Percentiles rank a stretch among this genome's conserved stretches.
Evolutionary conservation across 306 rosid species (phyloP).

Genomic region (Vigna angularis): DNA sequence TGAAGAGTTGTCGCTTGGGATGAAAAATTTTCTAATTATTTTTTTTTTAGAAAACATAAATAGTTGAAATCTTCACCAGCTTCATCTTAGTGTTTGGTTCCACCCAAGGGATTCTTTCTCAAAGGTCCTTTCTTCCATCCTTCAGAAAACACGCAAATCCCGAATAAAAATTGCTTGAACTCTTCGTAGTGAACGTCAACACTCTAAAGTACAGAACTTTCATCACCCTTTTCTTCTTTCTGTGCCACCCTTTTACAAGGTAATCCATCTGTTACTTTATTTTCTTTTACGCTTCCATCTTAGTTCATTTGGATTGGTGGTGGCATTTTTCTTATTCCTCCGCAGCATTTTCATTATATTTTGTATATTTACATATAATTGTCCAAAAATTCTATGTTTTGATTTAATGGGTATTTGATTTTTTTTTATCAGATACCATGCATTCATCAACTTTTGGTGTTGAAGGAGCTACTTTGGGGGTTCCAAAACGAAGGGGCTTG

Average conservation of each 20-base stretch:
- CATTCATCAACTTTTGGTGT: slow-evolving; percentile 65
- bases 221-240: slow-evolving; percentile 30
- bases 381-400: slow-evolving; percentile 18
- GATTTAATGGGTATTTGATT: slow-evolving; percentile 46
- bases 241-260: background rate
- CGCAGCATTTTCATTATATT: background rate
- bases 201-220: slow-evolving; percentile 15
- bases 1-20: background rate
- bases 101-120: slow-evolving; percentile 51
- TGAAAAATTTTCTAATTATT: background rate
- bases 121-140: slow-evolving; percentile 36
- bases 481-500: slow-evolving; percentile 50
- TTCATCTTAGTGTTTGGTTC: slow-evolving; percentile 35
- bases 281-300: background rate
- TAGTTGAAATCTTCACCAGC: slow-evolving; percentile 33
- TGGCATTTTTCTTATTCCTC: background rate
- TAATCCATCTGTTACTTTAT: background rate
- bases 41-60: too few species aligned
- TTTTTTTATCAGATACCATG: slow-evolving; percentile 61
- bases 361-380: background rate
- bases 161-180: background rate
- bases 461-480: slow-evolving; percentile 59
- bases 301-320: slow-evolving; percentile 24
- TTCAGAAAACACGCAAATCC: slow-evolving; percentile 6
- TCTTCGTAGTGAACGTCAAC: background rate